phyloP scores from a whole-genome alignment of 2,329 filamentous ascomycete species.

The Neurospora sp. region DNA sequence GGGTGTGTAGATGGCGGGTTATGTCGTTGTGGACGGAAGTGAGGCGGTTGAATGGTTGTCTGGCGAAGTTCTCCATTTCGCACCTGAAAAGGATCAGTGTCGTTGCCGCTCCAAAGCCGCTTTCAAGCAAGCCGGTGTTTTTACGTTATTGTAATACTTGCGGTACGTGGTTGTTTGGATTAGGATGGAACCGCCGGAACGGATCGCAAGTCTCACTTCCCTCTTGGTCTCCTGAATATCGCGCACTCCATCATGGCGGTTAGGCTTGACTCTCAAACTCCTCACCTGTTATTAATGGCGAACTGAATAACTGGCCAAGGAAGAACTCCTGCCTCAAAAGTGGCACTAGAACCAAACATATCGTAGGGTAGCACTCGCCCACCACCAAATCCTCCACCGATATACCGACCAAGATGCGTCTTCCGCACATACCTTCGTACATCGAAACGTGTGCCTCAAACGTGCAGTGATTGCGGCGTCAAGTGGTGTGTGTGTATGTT shows the following conservation, averaged over 20 bases:
- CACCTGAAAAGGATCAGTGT: not conserved
- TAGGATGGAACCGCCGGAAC: not conserved
- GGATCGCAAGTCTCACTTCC: not conserved
- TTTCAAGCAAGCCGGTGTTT: not conserved
- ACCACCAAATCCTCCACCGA: not conserved
- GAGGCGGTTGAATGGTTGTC: not conserved
- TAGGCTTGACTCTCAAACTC: not conserved
- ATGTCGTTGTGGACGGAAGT: not conserved
- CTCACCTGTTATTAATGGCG: not conserved
- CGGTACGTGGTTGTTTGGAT: not conserved
- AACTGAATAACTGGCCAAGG: not conserved
- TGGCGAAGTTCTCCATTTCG: not conserved
- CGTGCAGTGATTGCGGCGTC: not conserved
- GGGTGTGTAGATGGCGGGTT: not conserved
- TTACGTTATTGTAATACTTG: not conserved
- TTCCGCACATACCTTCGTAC: not conserved
- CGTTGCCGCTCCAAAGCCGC: not conserved
- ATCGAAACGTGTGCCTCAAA: not conserved
- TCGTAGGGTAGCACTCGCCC: not conserved
- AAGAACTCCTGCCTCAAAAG: not conserved
- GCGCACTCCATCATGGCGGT: not conserved
- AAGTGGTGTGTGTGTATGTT: not conserved
- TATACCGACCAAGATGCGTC: not conserved
- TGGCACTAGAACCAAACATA: not conserved
- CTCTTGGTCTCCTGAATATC: not conserved